phyloP scores from a whole-genome alignment of 768 basidiomycete species.

The Baorangia bicolor region DNA sequence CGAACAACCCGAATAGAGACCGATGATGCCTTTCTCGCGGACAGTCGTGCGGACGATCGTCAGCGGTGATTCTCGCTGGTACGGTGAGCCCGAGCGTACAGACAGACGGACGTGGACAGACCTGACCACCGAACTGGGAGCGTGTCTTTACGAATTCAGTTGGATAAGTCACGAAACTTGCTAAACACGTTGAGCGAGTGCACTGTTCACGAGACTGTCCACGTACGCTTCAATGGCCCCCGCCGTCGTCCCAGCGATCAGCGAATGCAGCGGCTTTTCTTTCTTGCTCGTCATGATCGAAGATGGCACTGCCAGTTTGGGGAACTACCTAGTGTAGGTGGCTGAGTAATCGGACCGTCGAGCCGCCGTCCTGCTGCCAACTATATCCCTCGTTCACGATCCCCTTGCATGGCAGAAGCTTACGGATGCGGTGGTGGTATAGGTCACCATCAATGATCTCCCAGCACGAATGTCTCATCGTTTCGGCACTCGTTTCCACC shows the following conservation, averaged over 20 bases:
- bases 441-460: too few relatives aligned
- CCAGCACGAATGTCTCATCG: too few relatives aligned
- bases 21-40: conserved; percentile 68
- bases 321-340: too few relatives aligned
- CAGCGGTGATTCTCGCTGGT: conserved; percentile 66
- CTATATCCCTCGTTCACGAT: too few relatives aligned
- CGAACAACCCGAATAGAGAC: conserved; percentile 91
- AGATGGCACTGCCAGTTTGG: not conserved
- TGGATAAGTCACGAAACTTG: conserved; percentile 82
- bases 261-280: conserved; percentile 82
- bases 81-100: not conserved
- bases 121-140: conserved; percentile 86
- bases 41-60: conserved; percentile 75
- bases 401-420: too few relatives aligned
- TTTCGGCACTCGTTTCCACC: too few relatives aligned
- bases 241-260: conserved; percentile 89
- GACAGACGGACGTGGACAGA: conserved; percentile 21
- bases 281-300: conserved; percentile 50
- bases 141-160: conserved; percentile 94
- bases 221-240: conserved; percentile 91
- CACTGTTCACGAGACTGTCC: not conserved
- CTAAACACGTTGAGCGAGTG: conserved; percentile 35
- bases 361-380: too few relatives aligned
- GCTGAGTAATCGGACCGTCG: too few relatives aligned
- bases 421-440: too few relatives aligned